Evolutionary conservation across 2,329 filamentous ascomycete genomes (phyloP), one percentile per base, ranked within the genome.

Genomic region (Beauveria caledonica): DNA sequence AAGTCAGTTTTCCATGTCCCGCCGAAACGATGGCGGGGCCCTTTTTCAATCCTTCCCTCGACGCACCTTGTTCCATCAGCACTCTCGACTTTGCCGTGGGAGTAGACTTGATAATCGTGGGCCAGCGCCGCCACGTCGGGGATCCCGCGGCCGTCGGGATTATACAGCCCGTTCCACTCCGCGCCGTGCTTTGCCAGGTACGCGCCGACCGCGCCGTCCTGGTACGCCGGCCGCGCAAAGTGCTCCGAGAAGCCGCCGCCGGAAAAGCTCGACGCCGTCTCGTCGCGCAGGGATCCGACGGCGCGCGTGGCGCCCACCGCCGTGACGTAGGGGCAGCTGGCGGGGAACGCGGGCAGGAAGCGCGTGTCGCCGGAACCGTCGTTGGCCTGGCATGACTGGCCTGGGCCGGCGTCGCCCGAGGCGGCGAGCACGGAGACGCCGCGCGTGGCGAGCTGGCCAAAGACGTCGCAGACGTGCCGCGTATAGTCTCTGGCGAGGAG

Each of bases 361-460:
- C 68, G 70, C 9, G 68, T 68, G 4, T 60, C 67, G 11, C 70
- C 69, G 23, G 67, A 68, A 2, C 73, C 72, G 58, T 74, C 70
- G 48, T 76, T 76, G 17, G 73, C 69, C 57, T 68, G 68, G 55
- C 74, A 76, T 2, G 71, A 70, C 2, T 60, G 25, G 0, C 74
- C 74, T 1, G 75, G 69, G 0, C 76, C 76, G 3, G 65, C 53
- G 65, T 90, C 86, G 5, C 88, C 88, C 10, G 80, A 82, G 17
- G 81, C 79, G 64, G 85, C 84, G 59, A 91, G 75, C n/a, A 90
- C 76, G 0, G 85, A 83, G 21, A 89, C 82, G 36, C 87, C 87
- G 11, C 87, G 82, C 1, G 82, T 78, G 23, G 85, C 85, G 5
- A 90, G 79, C 62, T 87, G 83, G 36, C 78, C 78, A 71, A 88